These are phyloP conservation scores for Fusarium pseudoanthophilum DNA, from an alignment of 2,329 filamentous ascomycete genomes.

Conservation along the genomic window DNA sequence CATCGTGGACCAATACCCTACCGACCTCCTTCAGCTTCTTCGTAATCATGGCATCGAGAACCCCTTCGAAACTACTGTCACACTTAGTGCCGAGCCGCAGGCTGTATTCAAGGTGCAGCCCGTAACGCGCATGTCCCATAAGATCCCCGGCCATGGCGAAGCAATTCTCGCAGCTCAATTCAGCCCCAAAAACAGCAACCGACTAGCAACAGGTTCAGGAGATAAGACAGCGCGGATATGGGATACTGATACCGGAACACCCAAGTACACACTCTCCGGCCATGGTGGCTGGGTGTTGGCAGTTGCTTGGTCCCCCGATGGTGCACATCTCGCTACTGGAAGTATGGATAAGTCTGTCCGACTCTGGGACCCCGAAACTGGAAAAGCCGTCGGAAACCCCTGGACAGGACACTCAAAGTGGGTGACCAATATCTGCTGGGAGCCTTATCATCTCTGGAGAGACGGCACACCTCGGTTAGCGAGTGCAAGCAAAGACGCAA, in stretches of 20 bases:
- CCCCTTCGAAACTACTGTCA: slow-evolving; percentile 65
- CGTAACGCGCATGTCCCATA: slow-evolving; percentile 88
- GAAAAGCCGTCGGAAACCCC: slow-evolving; percentile 73
- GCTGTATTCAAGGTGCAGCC: slow-evolving; percentile 94
- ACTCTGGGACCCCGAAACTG: slow-evolving; percentile 87
- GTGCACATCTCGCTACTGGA: slow-evolving; percentile 82
- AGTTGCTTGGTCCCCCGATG: slow-evolving; percentile 88
- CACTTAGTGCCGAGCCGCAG: slow-evolving; percentile 77
- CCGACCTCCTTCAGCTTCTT: slow-evolving; percentile 65
- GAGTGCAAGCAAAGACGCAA: slow-evolving; percentile 89
- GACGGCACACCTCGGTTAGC: slow-evolving; percentile 81
- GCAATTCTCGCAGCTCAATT: slow-evolving; percentile 89
- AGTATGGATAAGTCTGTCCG: slow-evolving; percentile 94
- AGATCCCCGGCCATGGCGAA: slow-evolving; percentile 90
- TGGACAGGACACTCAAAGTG: slow-evolving; percentile 90
- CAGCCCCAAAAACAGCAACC: slow-evolving; percentile 79
- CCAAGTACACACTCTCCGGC: slow-evolving; percentile 84
- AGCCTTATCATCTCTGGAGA: slow-evolving; percentile 87
- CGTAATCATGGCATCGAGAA: slow-evolving; percentile 66
- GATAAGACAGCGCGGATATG: slow-evolving; percentile 93
- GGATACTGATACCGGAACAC: slow-evolving; percentile 94
- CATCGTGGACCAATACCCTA: slow-evolving; percentile 66
- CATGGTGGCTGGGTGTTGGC: slow-evolving; percentile 90
- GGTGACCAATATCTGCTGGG: slow-evolving; percentile 89
- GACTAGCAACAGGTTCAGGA: slow-evolving; percentile 88